Percentiles rank a stretch among this genome's conserved stretches.
These are phyloP conservation scores for Jimgerdemannia flammicorona DNA, from an alignment of 192 early-diverging fungal species.

Conservation along the genomic window DNA sequence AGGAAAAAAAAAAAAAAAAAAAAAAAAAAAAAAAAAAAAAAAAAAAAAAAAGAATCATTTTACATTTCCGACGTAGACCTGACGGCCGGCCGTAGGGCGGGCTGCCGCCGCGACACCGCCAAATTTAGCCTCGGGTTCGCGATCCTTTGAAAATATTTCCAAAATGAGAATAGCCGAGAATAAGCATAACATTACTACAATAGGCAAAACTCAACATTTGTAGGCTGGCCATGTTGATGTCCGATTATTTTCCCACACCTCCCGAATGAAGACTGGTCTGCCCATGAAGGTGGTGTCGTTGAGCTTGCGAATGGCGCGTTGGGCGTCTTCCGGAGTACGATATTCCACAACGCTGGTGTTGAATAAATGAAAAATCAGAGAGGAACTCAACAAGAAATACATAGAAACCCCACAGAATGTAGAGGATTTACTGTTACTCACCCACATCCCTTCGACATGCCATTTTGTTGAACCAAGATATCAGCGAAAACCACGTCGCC, in stretches of 20 bases:
- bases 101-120: slow-evolving; percentile 19
- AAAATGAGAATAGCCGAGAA: slow-evolving; percentile 6
- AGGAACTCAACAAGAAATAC: too few relatives aligned
- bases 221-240: neutral
- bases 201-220: slow-evolving; percentile 3
- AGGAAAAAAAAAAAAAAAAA: neutral
- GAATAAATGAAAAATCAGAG: neutral
- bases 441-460: slow-evolving; percentile 63
- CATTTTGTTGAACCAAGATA: slow-evolving; percentile 53
- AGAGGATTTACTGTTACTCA: slow-evolving; percentile 3
- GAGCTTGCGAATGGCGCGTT: slow-evolving; percentile 65
- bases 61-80: slow-evolving; percentile 65
- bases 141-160: slow-evolving; percentile 41
- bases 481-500: slow-evolving; percentile 78
- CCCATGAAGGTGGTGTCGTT: slow-evolving; percentile 68
- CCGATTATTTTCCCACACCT: slow-evolving; percentile 40
- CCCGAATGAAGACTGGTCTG: slow-evolving; percentile 70
- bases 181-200: neutral
- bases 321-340: slow-evolving; percentile 69
- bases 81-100: slow-evolving; percentile 40
- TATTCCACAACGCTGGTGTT: slow-evolving; percentile 70
- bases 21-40: too few relatives aligned
- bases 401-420: neutral
- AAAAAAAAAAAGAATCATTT: slow-evolving; percentile 8
- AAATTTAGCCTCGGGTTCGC: slow-evolving; percentile 50